A percentile compares a stretch with the other conserved stretches of the same genome.
Evolutionary conservation across 75 land plant genomes (phyloP).

Genomic region (Gnetum montanum): DNA sequence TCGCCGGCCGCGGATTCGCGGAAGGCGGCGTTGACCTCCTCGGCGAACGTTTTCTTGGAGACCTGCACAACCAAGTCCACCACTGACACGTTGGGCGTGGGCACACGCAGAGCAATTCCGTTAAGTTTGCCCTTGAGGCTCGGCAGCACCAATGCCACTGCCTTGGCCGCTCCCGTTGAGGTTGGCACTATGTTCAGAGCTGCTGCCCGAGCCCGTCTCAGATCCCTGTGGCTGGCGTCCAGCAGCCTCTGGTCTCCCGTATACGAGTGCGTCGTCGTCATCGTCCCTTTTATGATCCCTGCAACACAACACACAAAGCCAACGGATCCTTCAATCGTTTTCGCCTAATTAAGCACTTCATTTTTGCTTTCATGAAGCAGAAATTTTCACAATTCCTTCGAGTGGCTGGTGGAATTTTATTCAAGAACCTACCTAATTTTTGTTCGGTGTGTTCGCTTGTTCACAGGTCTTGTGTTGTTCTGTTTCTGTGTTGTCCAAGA

Average conservation of each 20-base stretch:
- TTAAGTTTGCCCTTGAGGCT: slow-evolving; percentile 91
- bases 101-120: slow-evolving; percentile 94
- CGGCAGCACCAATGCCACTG: slow-evolving; percentile 85
- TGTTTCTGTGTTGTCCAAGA: no score
- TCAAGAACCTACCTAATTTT: not conserved
- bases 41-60: slow-evolving; percentile 89
- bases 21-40: slow-evolving; percentile 95
- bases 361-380: no score
- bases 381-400: no score
- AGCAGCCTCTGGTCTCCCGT: slow-evolving; percentile 95
- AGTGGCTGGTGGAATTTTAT: no score
- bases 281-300: slow-evolving; percentile 98
- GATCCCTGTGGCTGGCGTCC: slow-evolving; percentile 91
- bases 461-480: no score
- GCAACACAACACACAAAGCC: no score
- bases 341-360: no score
- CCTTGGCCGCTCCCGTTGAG: slow-evolving; percentile 96
- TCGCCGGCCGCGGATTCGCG: slow-evolving; percentile 59
- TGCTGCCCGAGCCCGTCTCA: slow-evolving; percentile 86
- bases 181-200: slow-evolving; percentile 97
- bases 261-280: slow-evolving; percentile 99
- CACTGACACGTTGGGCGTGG: slow-evolving; percentile 93
- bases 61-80: slow-evolving; percentile 91
- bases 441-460: not conserved
- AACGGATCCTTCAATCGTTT: no score